Conservation (phyloP, 208 protist genomes). For the Porcisia hertigi region DNA sequence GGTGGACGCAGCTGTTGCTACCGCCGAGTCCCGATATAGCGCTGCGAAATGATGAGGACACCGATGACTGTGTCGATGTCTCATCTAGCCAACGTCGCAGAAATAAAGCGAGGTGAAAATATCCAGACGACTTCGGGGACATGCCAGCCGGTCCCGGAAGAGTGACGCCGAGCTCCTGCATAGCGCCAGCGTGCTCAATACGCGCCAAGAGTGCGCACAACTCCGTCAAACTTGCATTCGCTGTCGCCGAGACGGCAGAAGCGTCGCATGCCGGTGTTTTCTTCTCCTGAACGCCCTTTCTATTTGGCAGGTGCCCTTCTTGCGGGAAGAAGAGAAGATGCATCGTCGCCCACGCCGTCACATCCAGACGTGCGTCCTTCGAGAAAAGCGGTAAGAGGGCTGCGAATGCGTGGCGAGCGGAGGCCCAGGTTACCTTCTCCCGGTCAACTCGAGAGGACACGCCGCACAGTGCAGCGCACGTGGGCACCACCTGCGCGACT, state of each 20-base stretch:
- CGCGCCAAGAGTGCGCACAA: constrained; percentile 25
- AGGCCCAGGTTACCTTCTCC: constrained; percentile 15
- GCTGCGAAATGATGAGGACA: neutral
- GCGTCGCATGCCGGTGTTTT: neutral
- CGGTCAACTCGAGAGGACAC: neutral
- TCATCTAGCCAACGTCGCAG: constrained; percentile 21
- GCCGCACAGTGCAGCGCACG: neutral
- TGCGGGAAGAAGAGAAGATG: constrained; percentile 27
- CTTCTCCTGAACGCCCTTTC: no score
- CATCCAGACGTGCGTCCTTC: constrained; percentile 34
- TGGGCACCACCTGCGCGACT: neutral
- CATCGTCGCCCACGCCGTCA: constrained; percentile 30
- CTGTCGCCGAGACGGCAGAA: neutral
- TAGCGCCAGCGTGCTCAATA: constrained; percentile 16
- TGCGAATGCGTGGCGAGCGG: constrained; percentile 48
- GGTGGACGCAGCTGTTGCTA: neutral
- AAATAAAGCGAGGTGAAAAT: constrained; percentile 12
- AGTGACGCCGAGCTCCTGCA: constrained; percentile 8
- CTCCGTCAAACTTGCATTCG: constrained; percentile 18
- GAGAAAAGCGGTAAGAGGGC: constrained; percentile 48
- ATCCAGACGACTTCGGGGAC: neutral
- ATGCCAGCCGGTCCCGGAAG: constrained; percentile 6
- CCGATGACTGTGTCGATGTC: neutral
- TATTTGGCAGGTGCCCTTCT: neutral
- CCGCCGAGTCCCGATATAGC: neutral